These are phyloP conservation scores for Aspergillus persii DNA, from an alignment of 2,329 filamentous ascomycete species.

Conservation along the genomic window DNA sequence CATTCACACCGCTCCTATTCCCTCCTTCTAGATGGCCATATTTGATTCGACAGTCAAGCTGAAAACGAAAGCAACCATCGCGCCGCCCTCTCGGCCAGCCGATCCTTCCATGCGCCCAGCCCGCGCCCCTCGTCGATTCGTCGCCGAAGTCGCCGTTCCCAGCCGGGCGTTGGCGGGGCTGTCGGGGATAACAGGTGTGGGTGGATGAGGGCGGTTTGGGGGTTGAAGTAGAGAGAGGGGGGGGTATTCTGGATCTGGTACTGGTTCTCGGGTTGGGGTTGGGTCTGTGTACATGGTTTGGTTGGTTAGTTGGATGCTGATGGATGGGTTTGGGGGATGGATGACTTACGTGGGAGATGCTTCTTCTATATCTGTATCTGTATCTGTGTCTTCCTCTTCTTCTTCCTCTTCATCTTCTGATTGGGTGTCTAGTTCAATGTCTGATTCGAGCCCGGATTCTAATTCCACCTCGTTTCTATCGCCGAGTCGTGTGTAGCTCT, in stretches of 20 bases:
- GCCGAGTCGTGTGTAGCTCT: background rate
- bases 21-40: no score
- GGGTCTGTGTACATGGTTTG: background rate
- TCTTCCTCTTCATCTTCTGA: background rate
- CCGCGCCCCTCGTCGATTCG: constrained; percentile 8
- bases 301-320: background rate
- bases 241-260: background rate
- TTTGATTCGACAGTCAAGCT: background rate
- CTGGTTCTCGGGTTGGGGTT: background rate
- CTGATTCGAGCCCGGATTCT: background rate
- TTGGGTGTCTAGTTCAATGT: background rate
- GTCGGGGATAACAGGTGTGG: constrained; percentile 8
- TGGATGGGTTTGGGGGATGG: background rate
- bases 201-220: constrained; percentile 13
- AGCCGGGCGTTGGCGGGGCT: constrained; percentile 3
- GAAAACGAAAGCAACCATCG: background rate
- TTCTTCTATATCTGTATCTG: background rate
- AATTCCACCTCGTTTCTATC: background rate
- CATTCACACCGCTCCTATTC: background rate
- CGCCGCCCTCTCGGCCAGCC: background rate
- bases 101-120: background rate
- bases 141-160: constrained; percentile 1
- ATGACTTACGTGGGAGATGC: background rate
- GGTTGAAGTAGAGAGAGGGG: constrained; percentile 22
- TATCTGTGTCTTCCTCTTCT: background rate